phyloP scores from a whole-genome alignment of 345 rosid species.

The Sisymbrium irio region DNA sequence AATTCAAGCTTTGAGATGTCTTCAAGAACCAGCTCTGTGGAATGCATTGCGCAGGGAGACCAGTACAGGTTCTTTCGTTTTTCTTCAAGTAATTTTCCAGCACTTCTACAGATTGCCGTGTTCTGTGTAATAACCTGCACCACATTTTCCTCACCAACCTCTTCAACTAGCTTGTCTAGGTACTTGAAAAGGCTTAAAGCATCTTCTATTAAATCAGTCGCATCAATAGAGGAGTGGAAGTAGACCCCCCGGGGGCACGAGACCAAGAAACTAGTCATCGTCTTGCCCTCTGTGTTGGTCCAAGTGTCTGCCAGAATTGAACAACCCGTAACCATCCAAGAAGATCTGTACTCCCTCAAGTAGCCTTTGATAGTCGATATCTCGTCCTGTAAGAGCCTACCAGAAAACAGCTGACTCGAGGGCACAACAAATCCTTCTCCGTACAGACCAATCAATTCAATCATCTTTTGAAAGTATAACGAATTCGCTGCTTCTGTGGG shows the following conservation, averaged over 20 bases:
- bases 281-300: conserved; percentile 61
- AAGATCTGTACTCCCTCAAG: conserved; percentile 46
- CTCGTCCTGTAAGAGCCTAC: conserved; percentile 54
- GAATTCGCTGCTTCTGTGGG: conserved; percentile 53
- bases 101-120: conserved; percentile 48
- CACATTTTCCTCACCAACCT: conserved; percentile 70
- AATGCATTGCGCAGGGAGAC: conserved; percentile 70
- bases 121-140: conserved; percentile 70
- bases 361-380: conserved; percentile 44
- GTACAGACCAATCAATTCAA: conserved; percentile 50
- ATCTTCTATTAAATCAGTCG: conserved; percentile 54
- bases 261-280: conserved; percentile 53
- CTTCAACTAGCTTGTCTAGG: conserved; percentile 70
- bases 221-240: conserved; percentile 66
- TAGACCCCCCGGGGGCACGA: conserved; percentile 61
- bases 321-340: conserved; percentile 52
- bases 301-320: conserved; percentile 65
- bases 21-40: conserved; percentile 65
- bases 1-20: conserved; percentile 58
- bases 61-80: conserved; percentile 69
- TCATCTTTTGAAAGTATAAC: conserved; percentile 57
- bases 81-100: conserved; percentile 84
- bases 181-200: conserved; percentile 48
- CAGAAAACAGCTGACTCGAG: conserved; percentile 44
- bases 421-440: conserved; percentile 51